phyloP scores from a whole-genome alignment of 306 rosid species.

The Oemleria cerasiformis region DNA sequence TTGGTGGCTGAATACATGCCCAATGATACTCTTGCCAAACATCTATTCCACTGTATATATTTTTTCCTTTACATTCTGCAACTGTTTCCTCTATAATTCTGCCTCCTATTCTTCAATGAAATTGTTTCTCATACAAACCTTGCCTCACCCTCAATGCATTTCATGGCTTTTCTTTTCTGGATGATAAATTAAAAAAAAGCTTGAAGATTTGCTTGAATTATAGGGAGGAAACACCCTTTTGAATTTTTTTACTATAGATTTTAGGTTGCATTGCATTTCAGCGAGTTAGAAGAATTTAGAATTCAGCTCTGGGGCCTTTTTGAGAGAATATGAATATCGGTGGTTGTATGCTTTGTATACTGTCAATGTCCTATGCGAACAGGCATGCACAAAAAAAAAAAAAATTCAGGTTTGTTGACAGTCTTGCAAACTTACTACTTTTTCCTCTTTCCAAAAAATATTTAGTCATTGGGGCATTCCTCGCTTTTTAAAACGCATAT shows the following conservation, averaged over 20 bases:
- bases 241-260: neutral
- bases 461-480: neutral
- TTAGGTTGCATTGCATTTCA: conserved; percentile 3
- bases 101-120: neutral
- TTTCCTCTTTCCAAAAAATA: neutral
- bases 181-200: neutral
- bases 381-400: too few relatives aligned
- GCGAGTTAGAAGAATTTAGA: neutral
- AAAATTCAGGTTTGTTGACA: neutral
- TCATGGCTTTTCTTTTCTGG: neutral
- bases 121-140: neutral
- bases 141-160: neutral
- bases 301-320: neutral
- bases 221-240: neutral
- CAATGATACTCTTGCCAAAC: conserved; percentile 78
- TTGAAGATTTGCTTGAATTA: neutral
- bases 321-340: neutral
- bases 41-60: conserved; percentile 66
- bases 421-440: neutral
- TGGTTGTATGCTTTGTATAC: neutral
- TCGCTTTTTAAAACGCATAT: neutral
- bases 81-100: neutral
- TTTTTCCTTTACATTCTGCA: neutral
- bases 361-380: neutral
- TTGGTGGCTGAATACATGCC: conserved; percentile 83